Evolutionary conservation across 1,139 yeast species (phyloP), one percentile per base, ranked within the genome.

Genomic region (Suhomyces wounanorum): DNA sequence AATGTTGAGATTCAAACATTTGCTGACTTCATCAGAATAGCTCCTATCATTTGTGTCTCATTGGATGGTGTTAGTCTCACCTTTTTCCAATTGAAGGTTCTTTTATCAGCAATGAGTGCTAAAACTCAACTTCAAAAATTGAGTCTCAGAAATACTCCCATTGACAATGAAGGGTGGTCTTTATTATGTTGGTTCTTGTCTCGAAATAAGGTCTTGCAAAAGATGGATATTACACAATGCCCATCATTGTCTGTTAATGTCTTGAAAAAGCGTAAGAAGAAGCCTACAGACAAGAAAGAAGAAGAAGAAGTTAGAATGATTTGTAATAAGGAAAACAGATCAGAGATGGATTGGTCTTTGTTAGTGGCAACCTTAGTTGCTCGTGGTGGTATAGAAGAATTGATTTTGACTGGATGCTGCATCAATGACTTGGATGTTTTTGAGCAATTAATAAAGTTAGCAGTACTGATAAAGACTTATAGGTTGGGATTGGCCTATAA

Each of bases 281-380:
- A 63, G 51, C 41, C 58, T 4, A 53, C 52, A 14, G 64, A 64
- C 25, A 51, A 58, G 5, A 62, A 60, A 43, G 65, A 64, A 40
- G 75, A 69, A 18, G 71, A 67, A 11, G 68, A 61, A 5, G 63
- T 54, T 2, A 71, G 91, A 60, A 87, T 87, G 95, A 63, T 64
- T 17, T 78, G 85, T 56, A 82, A 83, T 57, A 64, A 68, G 51
- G 80, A 80, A 16, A 79, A 84, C 53, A 72, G 95, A 58, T 75
- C 84, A 8, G 92, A 86, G 53, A 83, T 84, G 85, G 88, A 87
- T 61, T 87, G 95, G 95, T 73, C 85, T 21, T 67, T 87, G 41
- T 73, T 87, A 55, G 83, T 85, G 3, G 92, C 91, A 1, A 78
- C 91, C 0, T 63, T 87, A 11, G 81, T 85, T 13, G 83, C 84